Evolutionary conservation across 192 early-diverging fungal species (phyloP).

Genomic region (Mortierella claussenii): DNA sequence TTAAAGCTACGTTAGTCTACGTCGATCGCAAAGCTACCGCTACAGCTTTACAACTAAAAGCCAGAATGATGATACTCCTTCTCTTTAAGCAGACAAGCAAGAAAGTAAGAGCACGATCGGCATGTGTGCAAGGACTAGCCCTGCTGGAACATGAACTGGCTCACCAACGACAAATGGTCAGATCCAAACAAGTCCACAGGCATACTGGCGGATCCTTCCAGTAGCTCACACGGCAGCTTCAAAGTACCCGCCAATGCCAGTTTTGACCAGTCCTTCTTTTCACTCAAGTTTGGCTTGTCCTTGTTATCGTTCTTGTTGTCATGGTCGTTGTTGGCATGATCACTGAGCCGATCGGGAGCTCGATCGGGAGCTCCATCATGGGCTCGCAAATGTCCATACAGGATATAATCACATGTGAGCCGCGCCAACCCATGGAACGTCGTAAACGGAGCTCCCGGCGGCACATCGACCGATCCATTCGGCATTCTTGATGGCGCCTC

Average conservation of each 20-base stretch:
- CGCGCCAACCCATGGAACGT: slow-evolving; percentile 12
- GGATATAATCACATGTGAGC: slow-evolving; percentile 33
- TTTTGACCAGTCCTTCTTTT: not conserved
- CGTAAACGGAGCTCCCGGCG: slow-evolving; percentile 1
- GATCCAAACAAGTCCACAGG: slow-evolving; percentile 22
- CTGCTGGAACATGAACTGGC: slow-evolving; percentile 20
- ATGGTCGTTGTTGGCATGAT: no score
- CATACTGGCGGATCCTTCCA: not conserved
- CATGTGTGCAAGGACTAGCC: no score
- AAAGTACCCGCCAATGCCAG: slow-evolving; percentile 12
- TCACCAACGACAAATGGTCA: slow-evolving; percentile 42
- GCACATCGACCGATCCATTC: slow-evolving; percentile 16
- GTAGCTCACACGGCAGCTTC: slow-evolving; percentile 23
- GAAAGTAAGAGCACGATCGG: no score
- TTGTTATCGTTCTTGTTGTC: no score
- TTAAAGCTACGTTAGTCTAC: no score
- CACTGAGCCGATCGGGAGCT: no score
- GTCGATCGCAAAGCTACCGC: no score
- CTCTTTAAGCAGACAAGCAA: no score
- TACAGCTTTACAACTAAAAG: no score
- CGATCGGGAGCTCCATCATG: no score
- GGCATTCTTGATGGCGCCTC: not conserved
- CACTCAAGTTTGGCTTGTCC: no score
- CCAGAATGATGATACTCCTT: no score
- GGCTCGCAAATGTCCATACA: slow-evolving; percentile 34